Evolutionary conservation across 2,329 filamentous ascomycete genomes (phyloP).

Genomic region (Cladosporium sp.): DNA sequence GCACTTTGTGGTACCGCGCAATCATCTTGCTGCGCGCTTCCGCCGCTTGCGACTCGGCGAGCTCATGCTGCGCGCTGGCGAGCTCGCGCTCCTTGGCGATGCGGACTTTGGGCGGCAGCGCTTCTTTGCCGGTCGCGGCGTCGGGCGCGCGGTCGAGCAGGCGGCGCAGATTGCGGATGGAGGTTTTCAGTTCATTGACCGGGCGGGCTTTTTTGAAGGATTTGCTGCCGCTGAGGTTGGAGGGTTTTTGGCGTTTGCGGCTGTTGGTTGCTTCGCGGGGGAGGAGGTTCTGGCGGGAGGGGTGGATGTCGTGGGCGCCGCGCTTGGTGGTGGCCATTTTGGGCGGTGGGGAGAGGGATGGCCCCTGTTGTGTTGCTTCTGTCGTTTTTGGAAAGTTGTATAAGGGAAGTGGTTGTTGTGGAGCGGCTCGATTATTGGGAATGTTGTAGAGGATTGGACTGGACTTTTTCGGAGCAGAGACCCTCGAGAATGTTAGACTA

Average conservation of each 20-base stretch:
- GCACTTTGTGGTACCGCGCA: constrained; percentile 76
- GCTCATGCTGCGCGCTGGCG: constrained; percentile 63
- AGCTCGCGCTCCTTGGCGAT: constrained; percentile 72
- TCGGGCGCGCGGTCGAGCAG: constrained; percentile 57
- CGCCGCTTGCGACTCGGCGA: constrained; percentile 59
- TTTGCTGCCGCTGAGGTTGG: constrained; percentile 27
- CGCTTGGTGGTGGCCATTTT: constrained; percentile 30
- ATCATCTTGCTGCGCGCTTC: constrained; percentile 70
- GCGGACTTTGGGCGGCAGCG: constrained; percentile 67
- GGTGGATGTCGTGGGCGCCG: constrained; percentile 27
- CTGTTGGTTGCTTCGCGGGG: constrained; percentile 21
- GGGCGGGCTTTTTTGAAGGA: constrained; percentile 39
- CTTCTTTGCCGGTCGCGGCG: constrained; percentile 29
- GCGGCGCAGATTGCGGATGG: constrained; percentile 68
- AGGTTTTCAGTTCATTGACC: constrained; percentile 67
- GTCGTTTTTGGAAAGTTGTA: not conserved
- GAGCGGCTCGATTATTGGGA: not conserved
- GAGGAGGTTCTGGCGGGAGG: constrained; percentile 29
- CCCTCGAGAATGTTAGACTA: not conserved
- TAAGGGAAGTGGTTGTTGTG: not conserved
- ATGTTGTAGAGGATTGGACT: not conserved
- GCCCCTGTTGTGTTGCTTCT: not conserved
- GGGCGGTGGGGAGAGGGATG: not conserved
- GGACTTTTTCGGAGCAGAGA: constrained; percentile 5
- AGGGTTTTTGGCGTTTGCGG: constrained; percentile 29